Evolutionary conservation across 2,329 filamentous ascomycete genomes (phyloP), one percentile per base, ranked within the genome.

Genomic region (Exserohilum turcica): DNA sequence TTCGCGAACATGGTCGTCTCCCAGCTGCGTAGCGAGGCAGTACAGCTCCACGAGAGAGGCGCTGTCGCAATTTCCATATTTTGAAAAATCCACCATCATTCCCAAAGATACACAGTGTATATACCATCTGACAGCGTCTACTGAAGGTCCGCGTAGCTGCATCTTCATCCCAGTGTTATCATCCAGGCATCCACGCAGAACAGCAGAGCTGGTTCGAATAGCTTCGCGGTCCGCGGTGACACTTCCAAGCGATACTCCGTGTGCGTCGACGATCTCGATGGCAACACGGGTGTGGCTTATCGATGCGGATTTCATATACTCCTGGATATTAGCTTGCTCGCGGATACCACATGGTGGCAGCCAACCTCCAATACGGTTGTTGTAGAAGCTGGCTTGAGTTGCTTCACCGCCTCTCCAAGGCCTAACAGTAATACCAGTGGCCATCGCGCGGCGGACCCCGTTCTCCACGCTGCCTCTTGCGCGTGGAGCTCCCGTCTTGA

Each of bases 331-430:
- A 3, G 49, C 45, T 28, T 18, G 12, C 15, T 55, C 55, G 2
- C 51, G 57, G 21, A 57, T 12, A 3, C 33, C 6, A 29, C 55
- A 48, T 31, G 54, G 40, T 6, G 54, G 54, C 7, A 52, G 5
- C 45, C 43, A 57, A 8, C 57, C 54, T 7, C 28, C 51, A 15
- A 51, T n/a, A 19, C 35, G 24, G 3, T 38, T 35, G 16, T 36
- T 29, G 3, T 27, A 39, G 16, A 31, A 6, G 13, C 28, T 5
- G 9, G 3, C 21, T 6, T 40, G 18, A 5, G 10, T 10, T 13
- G 27, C 5, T 4, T 18, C 32, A 15, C 7, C 24, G 16, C 31
- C 13, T 6, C 21, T 27, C 32, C 44, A 32, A 13, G n/a, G 13
- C 6, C 21, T 21, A 10, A 13, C 13, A 29, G 31, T 12, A 13